A percentile compares a stretch with the other conserved stretches of the same genome.
Evolutionary conservation across 805 yeast genomes (phyloP).

Genomic region (Myxozyma melibiosi): DNA sequence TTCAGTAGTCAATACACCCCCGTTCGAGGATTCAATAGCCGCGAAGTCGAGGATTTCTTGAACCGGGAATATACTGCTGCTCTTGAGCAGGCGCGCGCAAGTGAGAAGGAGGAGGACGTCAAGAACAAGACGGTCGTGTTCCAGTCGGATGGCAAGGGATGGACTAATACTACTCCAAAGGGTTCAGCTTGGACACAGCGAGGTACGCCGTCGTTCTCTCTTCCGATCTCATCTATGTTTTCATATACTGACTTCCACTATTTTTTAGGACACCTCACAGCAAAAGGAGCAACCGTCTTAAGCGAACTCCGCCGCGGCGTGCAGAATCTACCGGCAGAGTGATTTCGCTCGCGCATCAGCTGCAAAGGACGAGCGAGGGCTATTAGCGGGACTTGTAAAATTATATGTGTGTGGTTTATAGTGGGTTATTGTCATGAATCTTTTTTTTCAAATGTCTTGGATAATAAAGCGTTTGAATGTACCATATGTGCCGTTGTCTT

Average conservation of each 20-base stretch:
- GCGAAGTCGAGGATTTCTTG: constrained; percentile 30
- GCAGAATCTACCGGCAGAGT: constrained; percentile 17
- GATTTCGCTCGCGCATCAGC: too few species aligned
- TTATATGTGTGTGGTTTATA: too few species aligned
- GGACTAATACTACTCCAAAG: constrained; percentile 24
- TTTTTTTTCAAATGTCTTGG: too few species aligned
- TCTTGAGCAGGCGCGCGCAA: constrained; percentile 19
- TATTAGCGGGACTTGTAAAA: too few species aligned
- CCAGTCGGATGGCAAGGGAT: constrained; percentile 23
- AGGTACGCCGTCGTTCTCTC: constrained; percentile 7
- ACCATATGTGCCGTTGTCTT: too few species aligned
- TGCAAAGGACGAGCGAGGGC: too few species aligned
- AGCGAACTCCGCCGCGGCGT: constrained; percentile 27
- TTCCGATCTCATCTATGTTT: not conserved
- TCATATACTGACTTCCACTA: not conserved
- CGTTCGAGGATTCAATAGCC: constrained; percentile 26
- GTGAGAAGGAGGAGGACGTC: not conserved
- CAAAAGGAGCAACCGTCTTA: constrained; percentile 22
- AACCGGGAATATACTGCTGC: constrained; percentile 24
- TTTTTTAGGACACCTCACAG: constrained; percentile 25
- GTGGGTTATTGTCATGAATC: too few species aligned
- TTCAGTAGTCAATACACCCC: constrained; percentile 15
- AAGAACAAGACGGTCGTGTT: constrained; percentile 8
- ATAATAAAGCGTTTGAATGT: too few species aligned
- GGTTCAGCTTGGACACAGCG: constrained; percentile 25